Conservation (phyloP, 2,329 filamentous ascomycete species). For the Pestalotiopsis sp. region DNA sequence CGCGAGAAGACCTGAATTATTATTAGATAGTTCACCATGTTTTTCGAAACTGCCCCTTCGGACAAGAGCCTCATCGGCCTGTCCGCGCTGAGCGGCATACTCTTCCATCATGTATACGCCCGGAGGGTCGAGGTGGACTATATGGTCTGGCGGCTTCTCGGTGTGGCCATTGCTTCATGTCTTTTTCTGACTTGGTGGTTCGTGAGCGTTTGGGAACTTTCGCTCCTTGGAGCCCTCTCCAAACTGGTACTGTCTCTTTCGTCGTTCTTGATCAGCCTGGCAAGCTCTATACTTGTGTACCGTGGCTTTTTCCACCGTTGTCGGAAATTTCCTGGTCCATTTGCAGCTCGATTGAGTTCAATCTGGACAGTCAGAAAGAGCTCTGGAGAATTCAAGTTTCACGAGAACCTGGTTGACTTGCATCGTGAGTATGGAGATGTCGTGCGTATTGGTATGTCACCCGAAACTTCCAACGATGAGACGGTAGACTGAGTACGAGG, state of each 20-base stretch:
- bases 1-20: neutral
- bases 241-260: neutral
- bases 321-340: slow-evolving; percentile 13
- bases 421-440: slow-evolving; percentile 15
- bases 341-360: slow-evolving; percentile 12
- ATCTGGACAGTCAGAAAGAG: slow-evolving; percentile 12
- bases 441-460: slow-evolving; percentile 13
- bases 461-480: neutral
- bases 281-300: slow-evolving; percentile 13
- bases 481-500: neutral
- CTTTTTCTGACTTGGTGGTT: neutral
- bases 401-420: neutral
- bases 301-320: slow-evolving; percentile 15
- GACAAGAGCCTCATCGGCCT: neutral
- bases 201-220: neutral
- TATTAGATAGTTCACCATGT: neutral
- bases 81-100: slow-evolving; percentile 4
- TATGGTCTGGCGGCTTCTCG: neutral
- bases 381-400: slow-evolving; percentile 14
- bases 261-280: neutral
- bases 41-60: neutral
- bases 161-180: neutral
- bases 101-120: slow-evolving; percentile 16
- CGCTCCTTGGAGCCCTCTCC: neutral
- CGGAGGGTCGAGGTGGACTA: slow-evolving; percentile 15